Evolutionary conservation across 2,329 filamentous ascomycete genomes (phyloP), one percentile per base, ranked within the genome.

Genomic region (Dothideomycetidae sp.): DNA sequence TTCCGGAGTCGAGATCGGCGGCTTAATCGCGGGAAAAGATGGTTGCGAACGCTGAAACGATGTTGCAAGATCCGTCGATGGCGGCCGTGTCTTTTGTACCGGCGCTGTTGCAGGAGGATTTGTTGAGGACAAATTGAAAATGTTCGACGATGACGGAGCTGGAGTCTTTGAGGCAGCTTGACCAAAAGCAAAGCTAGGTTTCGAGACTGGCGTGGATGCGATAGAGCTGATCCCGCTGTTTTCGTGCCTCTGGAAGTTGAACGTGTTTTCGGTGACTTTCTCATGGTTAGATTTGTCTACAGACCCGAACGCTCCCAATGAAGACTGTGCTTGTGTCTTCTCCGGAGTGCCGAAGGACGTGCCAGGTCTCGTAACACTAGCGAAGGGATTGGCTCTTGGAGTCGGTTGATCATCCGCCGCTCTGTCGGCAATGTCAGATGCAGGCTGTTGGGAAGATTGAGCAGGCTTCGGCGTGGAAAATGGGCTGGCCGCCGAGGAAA

Each of bases 331-430:
- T 4, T 26, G 15, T 5, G 28, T 30, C 18, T 32, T 38, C 7
- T 17, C 18, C 10, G 29, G 36, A 5, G 36, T 32, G 2, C 14
- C 14, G 2, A 30, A 38, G 5, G 36, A 19, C 18, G 36, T 19
- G 3, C 16, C 21, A 5, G 36, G 31, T 26, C 37, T 33, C 15
- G 34, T 19, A 10, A 44, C 34, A 21, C 31, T 9, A 16, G 37
- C 39, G 26, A 44, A 44, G 12, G 40, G 42, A 11, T 44, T 44
- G 7, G 37, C 17, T 33, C 41, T 44, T 14, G 42, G 31, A n/a
- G 33, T 29, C 3, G 17, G 17, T 4, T 26, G 29, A 5, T 33
- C 36, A n/a, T 26, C 21, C 21, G 21, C 21, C 21, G 7, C 7
- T n/a, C n/a, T n/a, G n/a, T n/a, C n/a, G 3, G 36, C 11, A n/a